A percentile compares a stretch with the other conserved stretches of the same genome.
phyloP scores from a whole-genome alignment of 1,284 basidiomycete species.

The Ceratorhiza oryzae-sativae region DNA sequence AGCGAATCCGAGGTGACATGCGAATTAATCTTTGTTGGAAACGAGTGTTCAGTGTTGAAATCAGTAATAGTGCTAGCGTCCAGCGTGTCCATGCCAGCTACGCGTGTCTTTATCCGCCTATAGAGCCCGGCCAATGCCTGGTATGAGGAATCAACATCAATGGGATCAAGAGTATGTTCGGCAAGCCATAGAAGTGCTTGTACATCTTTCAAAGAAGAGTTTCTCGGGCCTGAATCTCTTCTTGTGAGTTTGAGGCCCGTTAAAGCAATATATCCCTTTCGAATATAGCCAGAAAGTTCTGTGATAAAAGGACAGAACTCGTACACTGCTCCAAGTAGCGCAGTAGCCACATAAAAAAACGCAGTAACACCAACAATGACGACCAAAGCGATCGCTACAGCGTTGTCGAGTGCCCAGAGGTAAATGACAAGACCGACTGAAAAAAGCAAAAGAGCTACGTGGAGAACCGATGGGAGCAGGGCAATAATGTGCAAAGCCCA shows the following conservation, averaged over 20 bases:
- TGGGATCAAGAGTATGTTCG: background rate
- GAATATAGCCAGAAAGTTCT: background rate
- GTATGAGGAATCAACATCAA: background rate
- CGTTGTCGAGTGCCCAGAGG: slow-evolving; percentile 1
- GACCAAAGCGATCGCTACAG: slow-evolving; percentile 11
- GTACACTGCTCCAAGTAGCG: background rate
- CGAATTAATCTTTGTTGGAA: background rate
- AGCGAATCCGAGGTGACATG: background rate
- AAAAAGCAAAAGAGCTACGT: slow-evolving; percentile 27
- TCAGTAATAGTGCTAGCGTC: background rate
- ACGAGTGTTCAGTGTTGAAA: background rate
- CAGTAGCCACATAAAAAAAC: background rate
- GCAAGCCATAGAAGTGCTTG: slow-evolving; percentile 8
- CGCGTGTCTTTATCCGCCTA: background rate
- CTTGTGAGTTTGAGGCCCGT: background rate
- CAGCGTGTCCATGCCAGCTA: background rate
- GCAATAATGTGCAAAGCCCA: slow-evolving; percentile 3
- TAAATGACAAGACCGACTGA: background rate
- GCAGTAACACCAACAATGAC: background rate
- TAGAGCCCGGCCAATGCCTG: slow-evolving; percentile 9
- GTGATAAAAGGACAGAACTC: slow-evolving; percentile 32
- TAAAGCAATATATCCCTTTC: background rate
- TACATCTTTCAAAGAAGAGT: background rate
- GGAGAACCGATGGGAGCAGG: slow-evolving; percentile 20
- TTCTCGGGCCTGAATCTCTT: background rate